Evolutionary conservation across 1,284 basidiomycete species (phyloP).

Genomic region (Cryptococcus jaspeensis): DNA sequence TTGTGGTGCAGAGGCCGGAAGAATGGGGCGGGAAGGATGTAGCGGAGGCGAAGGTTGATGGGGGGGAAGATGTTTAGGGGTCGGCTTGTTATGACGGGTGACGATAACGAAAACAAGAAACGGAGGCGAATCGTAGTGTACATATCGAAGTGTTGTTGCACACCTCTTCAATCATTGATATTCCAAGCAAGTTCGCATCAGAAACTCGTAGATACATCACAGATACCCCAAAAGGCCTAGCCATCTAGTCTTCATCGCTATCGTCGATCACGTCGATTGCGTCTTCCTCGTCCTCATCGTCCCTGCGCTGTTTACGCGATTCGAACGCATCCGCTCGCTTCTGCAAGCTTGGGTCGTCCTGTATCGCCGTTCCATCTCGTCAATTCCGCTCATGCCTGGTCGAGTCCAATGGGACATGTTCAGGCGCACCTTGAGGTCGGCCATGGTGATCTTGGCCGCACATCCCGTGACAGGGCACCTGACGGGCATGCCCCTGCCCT

Average conservation of each 20-base stretch:
- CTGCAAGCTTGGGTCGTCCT: conserved; percentile 16
- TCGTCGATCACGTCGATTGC: conserved; percentile 12
- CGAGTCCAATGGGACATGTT: not conserved
- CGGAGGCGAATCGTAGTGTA: too few species aligned
- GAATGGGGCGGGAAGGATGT: not conserved
- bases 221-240: not conserved
- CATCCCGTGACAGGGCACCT: conserved; percentile 22
- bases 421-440: conserved; percentile 18
- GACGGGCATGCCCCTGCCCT: not conserved
- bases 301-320: conserved; percentile 5
- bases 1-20: too few species aligned
- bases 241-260: conserved; percentile 3
- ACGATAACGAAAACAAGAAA: not conserved
- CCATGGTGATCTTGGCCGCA: conserved; percentile 2
- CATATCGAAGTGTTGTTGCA: not conserved
- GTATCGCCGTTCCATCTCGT: not conserved
- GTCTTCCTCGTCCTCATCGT: conserved; percentile 13
- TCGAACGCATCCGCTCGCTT: conserved; percentile 16
- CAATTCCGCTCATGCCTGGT: not conserved
- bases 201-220: too few species aligned
- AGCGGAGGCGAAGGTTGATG: not conserved
- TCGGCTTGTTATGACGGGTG: not conserved
- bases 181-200: too few species aligned
- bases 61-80: not conserved
- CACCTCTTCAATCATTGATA: not conserved